phyloP scores from a whole-genome alignment of 2,329 filamentous ascomycete genomes.

The Stachybotrys elegans region DNA sequence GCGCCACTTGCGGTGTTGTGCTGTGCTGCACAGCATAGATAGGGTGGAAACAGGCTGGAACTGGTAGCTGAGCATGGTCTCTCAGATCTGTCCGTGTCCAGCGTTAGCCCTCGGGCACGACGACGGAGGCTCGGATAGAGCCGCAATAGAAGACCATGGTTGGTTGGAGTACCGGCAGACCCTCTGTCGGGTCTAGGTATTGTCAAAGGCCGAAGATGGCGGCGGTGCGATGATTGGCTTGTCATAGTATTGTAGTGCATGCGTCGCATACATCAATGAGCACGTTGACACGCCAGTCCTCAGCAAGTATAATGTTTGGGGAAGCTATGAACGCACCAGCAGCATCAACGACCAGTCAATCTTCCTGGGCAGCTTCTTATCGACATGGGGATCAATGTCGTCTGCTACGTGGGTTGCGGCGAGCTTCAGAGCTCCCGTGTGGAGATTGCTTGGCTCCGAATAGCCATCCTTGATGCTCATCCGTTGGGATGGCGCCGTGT shows the following conservation, averaged over 20 bases:
- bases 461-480: too few relatives aligned
- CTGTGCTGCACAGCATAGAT: too few relatives aligned
- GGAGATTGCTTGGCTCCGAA: too few relatives aligned
- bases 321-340: slow-evolving; percentile 9
- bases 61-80: too few relatives aligned
- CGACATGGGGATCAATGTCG: slow-evolving; percentile 1
- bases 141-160: slow-evolving; percentile 29
- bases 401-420: not conserved
- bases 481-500: too few relatives aligned
- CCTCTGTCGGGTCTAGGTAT: slow-evolving; percentile 19
- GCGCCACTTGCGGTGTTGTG: too few relatives aligned
- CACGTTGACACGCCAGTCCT: slow-evolving; percentile 3
- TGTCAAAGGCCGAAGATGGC: slow-evolving; percentile 23
- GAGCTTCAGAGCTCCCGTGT: too few relatives aligned
- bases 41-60: too few relatives aligned
- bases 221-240: slow-evolving; percentile 20
- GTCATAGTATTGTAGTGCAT: slow-evolving; percentile 27
- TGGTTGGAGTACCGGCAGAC: slow-evolving; percentile 23
- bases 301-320: not conserved
- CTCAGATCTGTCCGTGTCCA: too few relatives aligned
- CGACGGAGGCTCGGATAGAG: too few relatives aligned
- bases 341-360: slow-evolving; percentile 20
- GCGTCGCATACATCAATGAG: slow-evolving; percentile 24
- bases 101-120: too few relatives aligned
- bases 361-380: slow-evolving; percentile 7